Base-by-base conservation (phyloP, 1,139 yeast genomes). In the Candida sanyaensis region DNA sequence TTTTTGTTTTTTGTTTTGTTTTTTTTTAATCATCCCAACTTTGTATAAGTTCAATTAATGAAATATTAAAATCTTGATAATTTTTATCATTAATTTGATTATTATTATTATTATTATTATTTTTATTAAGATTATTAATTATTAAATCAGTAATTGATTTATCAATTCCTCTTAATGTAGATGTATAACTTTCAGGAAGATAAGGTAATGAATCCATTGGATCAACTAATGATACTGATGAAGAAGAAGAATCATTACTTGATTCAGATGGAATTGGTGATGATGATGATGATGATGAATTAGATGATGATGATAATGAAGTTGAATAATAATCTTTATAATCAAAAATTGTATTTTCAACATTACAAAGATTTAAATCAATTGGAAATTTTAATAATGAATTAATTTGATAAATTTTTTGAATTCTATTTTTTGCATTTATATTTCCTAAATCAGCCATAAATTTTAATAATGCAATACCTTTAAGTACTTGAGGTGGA, bases 371-470 rank as follows among this genome's bases (percentile, higher is more conserved):
- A 49, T 64, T 54, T 41, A 66, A 37, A 62, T 55, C 45, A 31
- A 50, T 49, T 11, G 12, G 30, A 27, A 49, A 45, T 31, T 28
- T 43, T 62, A 53, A 32, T 44, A 55, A 8, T 55, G 36, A 56
- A 42, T 59, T 59, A 10, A 68, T 63, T 7, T 56, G 55, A 10
- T 45, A 42, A 34, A 68, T 57, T 46, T 63, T 64, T 37, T 59
- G 51, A 50, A 67, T 52, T 42, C 65, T 60, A 37, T 60, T 61
- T 33, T 55, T 58, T 5, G 82, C 81, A 46, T 76, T 76, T 42
- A 74, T 67, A 55, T 78, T 78, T 11, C 75, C 72, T 33, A 64
- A 60, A 8, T 59, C 59, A 6, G 77, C 72, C 80, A 78, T 75
- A 46, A 55, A 62, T 44, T 62, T 68, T 42, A 74, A 61, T 41